A percentile compares a stretch with the other conserved stretches of the same genome.
phyloP scores from a whole-genome alignment of 345 rosid species.

The Boechera stricta region DNA sequence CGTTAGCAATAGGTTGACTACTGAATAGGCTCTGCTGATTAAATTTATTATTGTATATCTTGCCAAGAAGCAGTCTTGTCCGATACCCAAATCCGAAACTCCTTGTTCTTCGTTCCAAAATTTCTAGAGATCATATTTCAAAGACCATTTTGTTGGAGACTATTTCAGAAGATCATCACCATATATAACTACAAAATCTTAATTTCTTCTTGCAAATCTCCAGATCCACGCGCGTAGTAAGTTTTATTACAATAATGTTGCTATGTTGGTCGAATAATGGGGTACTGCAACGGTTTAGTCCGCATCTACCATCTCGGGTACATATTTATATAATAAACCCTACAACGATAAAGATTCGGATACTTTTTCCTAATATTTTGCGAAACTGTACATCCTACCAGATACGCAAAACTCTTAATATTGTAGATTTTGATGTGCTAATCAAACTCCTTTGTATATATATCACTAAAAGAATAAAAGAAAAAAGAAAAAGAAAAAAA shows the following conservation, averaged over 20 bases:
- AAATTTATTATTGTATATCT: too few relatives aligned
- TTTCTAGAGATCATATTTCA: background rate
- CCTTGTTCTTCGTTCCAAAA: constrained; percentile 4
- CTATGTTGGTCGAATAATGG: constrained; percentile 5
- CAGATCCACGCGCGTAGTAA: background rate
- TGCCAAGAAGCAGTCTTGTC: background rate
- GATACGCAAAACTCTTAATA: background rate
- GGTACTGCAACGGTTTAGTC: constrained; percentile 20
- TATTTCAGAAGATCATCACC: background rate
- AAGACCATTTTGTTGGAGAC: background rate
- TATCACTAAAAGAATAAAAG: too few relatives aligned
- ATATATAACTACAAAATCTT: background rate
- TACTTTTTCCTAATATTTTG: background rate
- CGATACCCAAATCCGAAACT: background rate
- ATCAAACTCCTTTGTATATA: too few relatives aligned
- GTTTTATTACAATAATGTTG: background rate
- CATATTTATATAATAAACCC: background rate
- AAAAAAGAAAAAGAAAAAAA: too few relatives aligned
- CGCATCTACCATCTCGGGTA: constrained; percentile 11
- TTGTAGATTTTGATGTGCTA: too few relatives aligned
- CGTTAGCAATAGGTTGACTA: too few relatives aligned
- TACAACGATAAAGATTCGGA: background rate
- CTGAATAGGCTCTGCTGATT: too few relatives aligned
- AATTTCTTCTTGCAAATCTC: background rate
- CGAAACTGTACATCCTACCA: background rate